phyloP scores from a whole-genome alignment of 176 grass and related monocot species.

The Triticum dicoccoides region DNA sequence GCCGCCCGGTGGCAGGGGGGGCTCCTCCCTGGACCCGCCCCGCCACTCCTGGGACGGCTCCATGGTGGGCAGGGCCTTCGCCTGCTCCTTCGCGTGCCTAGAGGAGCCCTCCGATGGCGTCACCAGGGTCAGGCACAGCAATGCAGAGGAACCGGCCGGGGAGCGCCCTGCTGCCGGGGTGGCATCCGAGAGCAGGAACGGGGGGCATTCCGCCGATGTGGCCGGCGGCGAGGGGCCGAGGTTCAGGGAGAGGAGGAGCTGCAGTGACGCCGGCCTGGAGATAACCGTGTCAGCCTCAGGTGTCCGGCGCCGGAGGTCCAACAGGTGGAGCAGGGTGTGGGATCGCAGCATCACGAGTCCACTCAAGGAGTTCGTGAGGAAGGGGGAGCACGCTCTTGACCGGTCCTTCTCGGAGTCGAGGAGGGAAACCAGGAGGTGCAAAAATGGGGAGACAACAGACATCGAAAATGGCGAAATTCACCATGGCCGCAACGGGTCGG shows the following conservation, averaged over 20 bases:
- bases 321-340: constrained; percentile 73
- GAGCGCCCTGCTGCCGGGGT: not conserved
- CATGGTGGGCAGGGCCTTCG: constrained; percentile 63
- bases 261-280: constrained; percentile 14
- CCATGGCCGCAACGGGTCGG: constrained; percentile 12
- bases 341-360: constrained; percentile 71
- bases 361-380: constrained; percentile 64
- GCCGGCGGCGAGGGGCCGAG: not conserved
- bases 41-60: constrained; percentile 97
- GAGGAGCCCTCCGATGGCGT: constrained; percentile 53
- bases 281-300: not conserved
- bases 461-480: constrained; percentile 23
- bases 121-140: constrained; percentile 8
- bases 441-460: constrained; percentile 39
- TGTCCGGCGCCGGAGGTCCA: constrained; percentile 48
- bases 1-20: not conserved
- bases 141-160: constrained; percentile 30
- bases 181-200: constrained; percentile 18
- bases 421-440: constrained; percentile 47
- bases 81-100: constrained; percentile 80
- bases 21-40: constrained; percentile 37
- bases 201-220: not conserved
- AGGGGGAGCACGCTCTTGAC: constrained; percentile 62
- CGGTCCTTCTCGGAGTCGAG: constrained; percentile 72
- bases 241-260: constrained; percentile 18